phyloP scores from a whole-genome alignment of 2,329 filamentous ascomycete species.

The Didymella pinodella region DNA sequence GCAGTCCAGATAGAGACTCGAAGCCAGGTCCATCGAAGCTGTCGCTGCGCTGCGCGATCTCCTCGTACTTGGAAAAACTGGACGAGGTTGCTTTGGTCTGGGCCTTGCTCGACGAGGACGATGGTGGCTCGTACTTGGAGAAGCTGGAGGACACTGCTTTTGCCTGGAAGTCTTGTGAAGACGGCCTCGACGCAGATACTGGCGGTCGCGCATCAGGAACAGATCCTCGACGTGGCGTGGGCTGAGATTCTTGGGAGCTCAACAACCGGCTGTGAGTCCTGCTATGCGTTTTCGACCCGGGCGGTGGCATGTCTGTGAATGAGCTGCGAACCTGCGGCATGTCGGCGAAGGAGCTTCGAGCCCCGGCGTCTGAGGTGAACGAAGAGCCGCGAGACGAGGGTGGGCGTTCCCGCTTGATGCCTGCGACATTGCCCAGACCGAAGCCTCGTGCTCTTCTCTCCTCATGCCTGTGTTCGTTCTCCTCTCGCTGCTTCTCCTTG shows the following conservation, averaged over 20 bases:
- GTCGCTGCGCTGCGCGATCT: constrained; percentile 42
- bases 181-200: constrained; percentile 34
- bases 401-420: constrained; percentile 32
- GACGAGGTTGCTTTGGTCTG: constrained; percentile 30
- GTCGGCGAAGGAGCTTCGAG: constrained; percentile 28
- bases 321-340: constrained; percentile 26
- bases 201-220: constrained; percentile 16
- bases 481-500: constrained; percentile 54
- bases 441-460: constrained; percentile 53
- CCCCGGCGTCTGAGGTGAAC: constrained; percentile 21
- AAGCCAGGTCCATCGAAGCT: constrained; percentile 64
- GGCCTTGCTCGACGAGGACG: constrained; percentile 34
- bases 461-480: constrained; percentile 55
- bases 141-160: constrained; percentile 30
- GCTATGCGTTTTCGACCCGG: constrained; percentile 18
- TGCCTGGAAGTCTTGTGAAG: constrained; percentile 30
- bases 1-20: constrained; percentile 85
- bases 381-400: constrained; percentile 40
- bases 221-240: constrained; percentile 34
- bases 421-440: constrained; percentile 44
- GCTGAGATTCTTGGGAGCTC: constrained; percentile 25
- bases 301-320: constrained; percentile 29
- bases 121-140: constrained; percentile 37
- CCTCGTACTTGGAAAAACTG: constrained; percentile 36
- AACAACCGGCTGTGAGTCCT: constrained; percentile 31